Evolutionary conservation across 73 alveolate species (phyloP).

Genomic region (Tetrahymena malaccensis): DNA sequence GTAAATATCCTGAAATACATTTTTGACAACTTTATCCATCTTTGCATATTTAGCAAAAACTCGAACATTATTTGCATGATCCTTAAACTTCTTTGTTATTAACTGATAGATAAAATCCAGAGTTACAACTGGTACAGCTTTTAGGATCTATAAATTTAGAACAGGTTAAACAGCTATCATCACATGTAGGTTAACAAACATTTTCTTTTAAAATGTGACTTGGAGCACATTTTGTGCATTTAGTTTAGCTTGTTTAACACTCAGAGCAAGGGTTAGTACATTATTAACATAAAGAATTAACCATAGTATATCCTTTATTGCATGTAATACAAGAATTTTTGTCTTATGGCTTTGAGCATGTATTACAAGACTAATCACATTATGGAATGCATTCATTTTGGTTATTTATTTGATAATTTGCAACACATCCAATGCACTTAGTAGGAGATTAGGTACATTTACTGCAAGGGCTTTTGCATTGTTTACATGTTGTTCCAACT

Average conservation of each 20-base stretch:
- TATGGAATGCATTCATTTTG: not conserved
- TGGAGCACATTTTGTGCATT: not conserved
- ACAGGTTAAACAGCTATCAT: not conserved
- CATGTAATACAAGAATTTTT: not conserved
- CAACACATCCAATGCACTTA: not conserved
- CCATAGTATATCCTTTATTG: not conserved
- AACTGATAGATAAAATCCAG: not conserved
- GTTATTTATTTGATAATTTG: not conserved
- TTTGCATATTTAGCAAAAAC: not conserved
- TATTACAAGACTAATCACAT: not conserved
- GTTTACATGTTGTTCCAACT: not conserved
- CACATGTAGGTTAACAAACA: not conserved
- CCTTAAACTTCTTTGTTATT: not conserved
- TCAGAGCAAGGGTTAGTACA: not conserved
- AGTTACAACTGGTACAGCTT: not conserved
- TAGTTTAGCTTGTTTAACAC: not conserved
- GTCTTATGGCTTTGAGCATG: not conserved
- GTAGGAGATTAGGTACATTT: not conserved
- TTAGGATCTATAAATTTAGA: not conserved
- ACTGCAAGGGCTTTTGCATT: not conserved
- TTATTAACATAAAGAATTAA: not conserved
- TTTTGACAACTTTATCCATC: not conserved
- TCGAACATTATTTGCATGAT: not conserved
- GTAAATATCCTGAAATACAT: not conserved
- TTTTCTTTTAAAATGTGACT: not conserved